Conservation (phyloP, 2,329 filamentous ascomycete species). For the Cryoendolithus antarcticus region DNA sequence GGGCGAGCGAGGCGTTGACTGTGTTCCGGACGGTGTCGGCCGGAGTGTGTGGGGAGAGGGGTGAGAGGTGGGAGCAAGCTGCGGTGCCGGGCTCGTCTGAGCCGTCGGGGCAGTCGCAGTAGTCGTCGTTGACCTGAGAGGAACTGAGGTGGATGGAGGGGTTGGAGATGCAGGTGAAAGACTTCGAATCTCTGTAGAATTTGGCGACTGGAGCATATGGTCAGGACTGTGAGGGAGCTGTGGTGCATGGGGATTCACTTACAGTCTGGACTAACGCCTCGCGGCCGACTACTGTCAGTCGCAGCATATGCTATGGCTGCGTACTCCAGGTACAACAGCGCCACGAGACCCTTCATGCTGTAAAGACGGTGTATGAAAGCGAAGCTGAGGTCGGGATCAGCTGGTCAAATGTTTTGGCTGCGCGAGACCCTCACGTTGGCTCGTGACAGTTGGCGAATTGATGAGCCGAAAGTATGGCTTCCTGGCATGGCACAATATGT, state of each 20-base stretch:
- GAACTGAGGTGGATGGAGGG: constrained; percentile 59
- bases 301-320: constrained; percentile 32
- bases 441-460: too few relatives aligned
- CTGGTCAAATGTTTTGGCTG: too few relatives aligned
- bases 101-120: constrained; percentile 94
- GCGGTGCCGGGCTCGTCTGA: constrained; percentile 93
- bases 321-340: constrained; percentile 20
- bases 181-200: constrained; percentile 61
- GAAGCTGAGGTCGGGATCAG: constrained; percentile 1
- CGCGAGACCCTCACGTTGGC: too few relatives aligned
- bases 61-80: constrained; percentile 74
- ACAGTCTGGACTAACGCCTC: constrained; percentile 89
- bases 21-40: constrained; percentile 47
- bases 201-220: constrained; percentile 53
- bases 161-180: constrained; percentile 78
- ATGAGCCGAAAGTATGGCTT: too few relatives aligned
- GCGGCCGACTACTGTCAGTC: constrained; percentile 57
- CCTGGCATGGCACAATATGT: too few relatives aligned
- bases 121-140: constrained; percentile 82
- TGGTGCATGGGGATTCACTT: constrained; percentile 14
- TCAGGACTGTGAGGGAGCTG: neutral
- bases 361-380: constrained; percentile 1
- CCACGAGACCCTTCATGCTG: constrained; percentile 19
- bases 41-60: constrained; percentile 62
- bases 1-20: constrained; percentile 51